Evolutionary conservation across 1,139 yeast species (phyloP).

Genomic region (Magnusiomyces sp.): DNA sequence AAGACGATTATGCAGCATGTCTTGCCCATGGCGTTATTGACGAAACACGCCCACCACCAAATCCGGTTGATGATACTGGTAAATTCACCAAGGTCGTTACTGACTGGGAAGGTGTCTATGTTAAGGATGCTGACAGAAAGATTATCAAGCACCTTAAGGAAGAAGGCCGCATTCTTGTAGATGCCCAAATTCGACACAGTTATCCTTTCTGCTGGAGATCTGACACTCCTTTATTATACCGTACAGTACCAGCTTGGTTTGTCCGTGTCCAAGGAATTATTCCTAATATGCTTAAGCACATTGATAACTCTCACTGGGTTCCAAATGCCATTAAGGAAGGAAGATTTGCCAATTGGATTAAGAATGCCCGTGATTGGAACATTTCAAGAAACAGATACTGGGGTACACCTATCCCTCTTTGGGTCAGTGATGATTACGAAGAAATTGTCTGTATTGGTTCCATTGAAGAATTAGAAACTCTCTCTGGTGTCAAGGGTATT

Average conservation of each 20-base stretch:
- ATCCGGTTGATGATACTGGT: conserved; percentile 91
- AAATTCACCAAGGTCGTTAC: conserved; percentile 64
- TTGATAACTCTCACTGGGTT: conserved; percentile 88
- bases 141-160: conserved; percentile 80
- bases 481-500: conserved; percentile 73
- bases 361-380: conserved; percentile 98
- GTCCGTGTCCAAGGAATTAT: conserved; percentile 79
- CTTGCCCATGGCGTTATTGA: conserved; percentile 63
- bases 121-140: conserved; percentile 90
- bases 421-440: conserved; percentile 91
- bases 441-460: conserved; percentile 94
- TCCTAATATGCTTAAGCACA: conserved; percentile 83
- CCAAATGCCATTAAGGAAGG: conserved; percentile 85
- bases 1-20: conserved; percentile 88
- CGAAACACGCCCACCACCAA: conserved; percentile 70
- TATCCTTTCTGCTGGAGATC: conserved; percentile 99
- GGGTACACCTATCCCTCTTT: conserved; percentile 98
- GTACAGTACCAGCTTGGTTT: conserved; percentile 98
- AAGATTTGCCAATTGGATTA: conserved; percentile 95
- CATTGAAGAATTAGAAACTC: conserved; percentile 70
- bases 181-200: conserved; percentile 83
- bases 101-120: conserved; percentile 75
- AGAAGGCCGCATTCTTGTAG: conserved; percentile 63
- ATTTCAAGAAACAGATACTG: conserved; percentile 96
- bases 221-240: conserved; percentile 91